Evolutionary conservation across 2,329 filamentous ascomycete species (phyloP).

Genomic region (Colletotrichum sansevieriae): DNA sequence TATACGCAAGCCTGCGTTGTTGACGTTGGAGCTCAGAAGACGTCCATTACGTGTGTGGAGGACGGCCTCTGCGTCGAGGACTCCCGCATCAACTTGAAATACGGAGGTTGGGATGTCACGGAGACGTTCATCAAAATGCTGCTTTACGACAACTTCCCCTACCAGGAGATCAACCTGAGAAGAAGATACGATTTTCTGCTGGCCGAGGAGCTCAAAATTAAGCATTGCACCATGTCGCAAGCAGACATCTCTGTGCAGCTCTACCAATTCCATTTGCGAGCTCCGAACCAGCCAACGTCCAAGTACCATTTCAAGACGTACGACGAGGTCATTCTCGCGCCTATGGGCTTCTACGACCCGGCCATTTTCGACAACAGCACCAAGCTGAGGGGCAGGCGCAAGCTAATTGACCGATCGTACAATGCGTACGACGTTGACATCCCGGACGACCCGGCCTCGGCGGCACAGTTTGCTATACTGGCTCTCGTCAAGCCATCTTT

Average conservation of each 20-base stretch:
- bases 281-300: constrained; percentile 86
- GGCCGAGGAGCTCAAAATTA: constrained; percentile 95
- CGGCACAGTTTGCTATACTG: constrained; percentile 80
- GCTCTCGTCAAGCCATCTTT: constrained; percentile 72
- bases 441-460: constrained; percentile 89
- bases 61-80: constrained; percentile 96
- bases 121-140: constrained; percentile 98
- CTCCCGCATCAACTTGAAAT: constrained; percentile 95
- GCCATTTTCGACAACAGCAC: constrained; percentile 84
- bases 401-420: constrained; percentile 86
- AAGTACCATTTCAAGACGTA: constrained; percentile 98
- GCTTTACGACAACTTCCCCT: constrained; percentile 95
- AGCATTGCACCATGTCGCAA: constrained; percentile 92
- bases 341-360: constrained; percentile 95
- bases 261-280: constrained; percentile 90
- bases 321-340: constrained; percentile 93
- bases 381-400: constrained; percentile 85
- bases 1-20: constrained; percentile 96
- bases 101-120: constrained; percentile 91
- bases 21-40: constrained; percentile 97
- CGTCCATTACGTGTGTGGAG: constrained; percentile 95
- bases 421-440: constrained; percentile 91
- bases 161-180: constrained; percentile 91
- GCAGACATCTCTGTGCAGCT: constrained; percentile 89
- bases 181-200: constrained; percentile 92